Evolutionary conservation across 2,329 filamentous ascomycete genomes (phyloP), one percentile per base, ranked within the genome.

Genomic region (Colletotrichum limetticola): DNA sequence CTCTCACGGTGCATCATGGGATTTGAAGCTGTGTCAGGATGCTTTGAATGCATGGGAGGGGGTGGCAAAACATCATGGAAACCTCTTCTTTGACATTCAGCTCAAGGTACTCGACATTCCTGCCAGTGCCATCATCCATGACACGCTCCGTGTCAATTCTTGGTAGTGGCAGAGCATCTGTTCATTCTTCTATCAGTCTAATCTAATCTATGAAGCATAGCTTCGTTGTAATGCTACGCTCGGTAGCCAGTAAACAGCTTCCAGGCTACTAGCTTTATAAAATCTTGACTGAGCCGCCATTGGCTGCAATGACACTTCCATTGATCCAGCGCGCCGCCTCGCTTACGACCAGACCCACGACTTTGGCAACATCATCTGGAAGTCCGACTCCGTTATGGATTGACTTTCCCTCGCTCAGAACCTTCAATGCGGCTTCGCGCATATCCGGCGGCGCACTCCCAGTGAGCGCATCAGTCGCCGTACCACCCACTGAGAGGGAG

Each of bases 301-400:
- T 83, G 0, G 81, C 81, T 74, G 80, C 80, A 19, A 83, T 35
- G 5, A 82, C 80, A 52, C 75, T 78, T 0, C 82, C 81, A 0
- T 82, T 83, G 16, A 82, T 81, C 82, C 82, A 83, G 63, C 81
- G 74, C 0, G 78, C 79, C 68, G 81, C 80, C 0, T 75, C 65
- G 1, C 80, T 76, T n/a, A 80, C 82, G 6, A 83, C 69, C 26
- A 83, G 74, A 0, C 81, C 79, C 9, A 82, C 78, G 1, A 80
- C 80, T 75, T 81, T 80, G 3, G 82, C 82, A 16, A 83, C 79
- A 19, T 83, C 82, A 4, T 82, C 78, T 0, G 80, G 79, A 59
- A 82, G 79, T 6, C 80, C 81, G 55, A 82, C 77, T 0, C 77
- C 66, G 3, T 57, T 32, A 9, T 62, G 52, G 5, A 52, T 22